phyloP scores from a whole-genome alignment of 768 basidiomycete genomes.

The Steccherinum ochraceum region DNA sequence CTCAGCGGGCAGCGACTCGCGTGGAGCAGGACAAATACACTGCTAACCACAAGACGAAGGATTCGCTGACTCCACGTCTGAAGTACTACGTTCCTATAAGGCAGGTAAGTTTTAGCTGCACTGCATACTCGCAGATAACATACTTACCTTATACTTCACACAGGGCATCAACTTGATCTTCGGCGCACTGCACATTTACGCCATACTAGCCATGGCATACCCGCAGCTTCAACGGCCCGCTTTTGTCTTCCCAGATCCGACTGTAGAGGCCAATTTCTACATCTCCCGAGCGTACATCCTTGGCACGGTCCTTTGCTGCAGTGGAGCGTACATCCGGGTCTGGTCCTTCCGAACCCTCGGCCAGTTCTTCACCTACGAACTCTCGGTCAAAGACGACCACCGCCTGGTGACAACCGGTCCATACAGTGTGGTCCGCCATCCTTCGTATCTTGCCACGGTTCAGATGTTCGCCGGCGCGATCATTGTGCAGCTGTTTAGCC shows the following conservation, averaged over 20 bases:
- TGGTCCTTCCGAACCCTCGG: constrained; percentile 13
- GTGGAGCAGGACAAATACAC: too few relatives aligned
- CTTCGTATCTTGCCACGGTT: constrained; percentile 9
- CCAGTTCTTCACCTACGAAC: constrained; percentile 12
- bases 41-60: too few relatives aligned
- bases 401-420: constrained; percentile 11
- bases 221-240: too few relatives aligned
- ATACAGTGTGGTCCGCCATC: constrained; percentile 16
- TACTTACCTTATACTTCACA: too few relatives aligned
- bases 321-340: constrained; percentile 4
- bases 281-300: constrained; percentile 4
- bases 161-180: too few relatives aligned
- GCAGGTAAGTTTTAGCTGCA: too few relatives aligned
- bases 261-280: background rate
- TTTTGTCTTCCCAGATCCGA: background rate
- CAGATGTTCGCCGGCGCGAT: constrained; percentile 3
- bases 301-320: background rate
- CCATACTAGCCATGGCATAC: too few relatives aligned
- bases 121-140: too few relatives aligned
- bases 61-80: too few relatives aligned
- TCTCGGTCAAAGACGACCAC: constrained; percentile 10
- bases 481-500: background rate
- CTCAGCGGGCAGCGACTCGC: too few relatives aligned
- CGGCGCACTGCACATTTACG: too few relatives aligned
- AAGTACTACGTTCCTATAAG: too few relatives aligned